phyloP scores from a whole-genome alignment of 2,329 filamentous ascomycete species.

The Lasiodiplodia sp. region DNA sequence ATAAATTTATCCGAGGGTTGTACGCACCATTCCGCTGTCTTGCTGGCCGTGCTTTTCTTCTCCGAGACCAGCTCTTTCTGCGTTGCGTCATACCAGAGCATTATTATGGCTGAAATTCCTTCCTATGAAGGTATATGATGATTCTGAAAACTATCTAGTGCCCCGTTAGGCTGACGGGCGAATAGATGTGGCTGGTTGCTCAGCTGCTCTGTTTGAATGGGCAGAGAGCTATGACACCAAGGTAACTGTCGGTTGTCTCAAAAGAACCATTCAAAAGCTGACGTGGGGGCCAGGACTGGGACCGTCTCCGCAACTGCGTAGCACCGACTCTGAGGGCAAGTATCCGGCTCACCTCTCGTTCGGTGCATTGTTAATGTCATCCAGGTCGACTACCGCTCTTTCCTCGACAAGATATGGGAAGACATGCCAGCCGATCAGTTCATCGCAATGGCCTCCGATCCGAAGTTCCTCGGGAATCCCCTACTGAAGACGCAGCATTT shows the following conservation, averaged over 20 bases:
- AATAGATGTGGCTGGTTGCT: no score
- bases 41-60: no score
- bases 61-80: no score
- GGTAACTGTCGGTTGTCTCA: conserved; percentile 36
- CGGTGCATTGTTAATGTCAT: neutral
- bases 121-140: no score
- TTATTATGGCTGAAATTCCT: no score
- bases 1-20: no score
- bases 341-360: neutral
- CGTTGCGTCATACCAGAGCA: no score
- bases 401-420: conserved; percentile 64
- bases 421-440: conserved; percentile 63
- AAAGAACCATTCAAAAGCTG: neutral
- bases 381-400: conserved; percentile 72
- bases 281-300: conserved; percentile 60
- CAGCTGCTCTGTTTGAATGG: conserved; percentile 53
- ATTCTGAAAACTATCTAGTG: no score
- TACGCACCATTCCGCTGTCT: no score
- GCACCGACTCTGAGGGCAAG: conserved; percentile 61
- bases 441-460: conserved; percentile 57
- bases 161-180: no score
- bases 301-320: conserved; percentile 65
- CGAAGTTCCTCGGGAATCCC: conserved; percentile 60
- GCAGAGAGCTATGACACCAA: conserved; percentile 72
- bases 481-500: conserved; percentile 65